Evolutionary conservation across 2,329 filamentous ascomycete species (phyloP).

Genomic region (Aspergillus ochraceoroseus): DNA sequence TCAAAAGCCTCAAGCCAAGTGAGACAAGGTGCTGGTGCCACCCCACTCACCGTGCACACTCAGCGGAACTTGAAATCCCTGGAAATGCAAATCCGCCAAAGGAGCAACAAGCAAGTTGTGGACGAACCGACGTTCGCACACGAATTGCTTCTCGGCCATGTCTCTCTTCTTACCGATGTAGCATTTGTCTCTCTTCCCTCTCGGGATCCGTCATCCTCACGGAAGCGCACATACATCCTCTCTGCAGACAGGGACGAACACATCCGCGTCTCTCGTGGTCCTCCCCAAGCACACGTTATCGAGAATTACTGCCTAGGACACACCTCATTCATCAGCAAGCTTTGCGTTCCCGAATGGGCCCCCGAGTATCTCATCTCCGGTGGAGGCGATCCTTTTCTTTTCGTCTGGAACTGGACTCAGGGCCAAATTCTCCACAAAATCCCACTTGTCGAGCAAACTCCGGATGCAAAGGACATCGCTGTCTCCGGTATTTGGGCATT

Average conservation of each 20-base stretch:
- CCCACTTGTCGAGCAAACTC: slow-evolving; percentile 22
- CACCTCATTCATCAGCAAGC: slow-evolving; percentile 71
- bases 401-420: slow-evolving; percentile 74
- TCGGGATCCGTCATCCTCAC: slow-evolving; percentile 41
- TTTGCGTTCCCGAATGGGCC: slow-evolving; percentile 59
- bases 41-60: slow-evolving; percentile 57
- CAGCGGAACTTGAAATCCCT: slow-evolving; percentile 56
- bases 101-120: slow-evolving; percentile 43
- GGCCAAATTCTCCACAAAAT: slow-evolving; percentile 33
- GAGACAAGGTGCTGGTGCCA: slow-evolving; percentile 52
- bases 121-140: slow-evolving; percentile 61
- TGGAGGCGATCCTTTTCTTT: slow-evolving; percentile 74
- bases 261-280: slow-evolving; percentile 77
- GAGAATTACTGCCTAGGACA: slow-evolving; percentile 88
- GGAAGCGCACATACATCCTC: slow-evolving; percentile 56
- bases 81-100: slow-evolving; percentile 52
- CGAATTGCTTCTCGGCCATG: slow-evolving; percentile 79
- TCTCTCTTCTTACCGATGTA: slow-evolving; percentile 86
- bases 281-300: slow-evolving; percentile 80
- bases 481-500: slow-evolving; percentile 51
- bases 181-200: slow-evolving; percentile 47
- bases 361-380: slow-evolving; percentile 71
- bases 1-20: slow-evolving; percentile 27
- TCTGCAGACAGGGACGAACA: slow-evolving; percentile 72
- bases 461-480: slow-evolving; percentile 34